These are phyloP conservation scores for Rhodocollybia butyracea DNA, from an alignment of 768 basidiomycete species.

Conservation along the genomic window DNA sequence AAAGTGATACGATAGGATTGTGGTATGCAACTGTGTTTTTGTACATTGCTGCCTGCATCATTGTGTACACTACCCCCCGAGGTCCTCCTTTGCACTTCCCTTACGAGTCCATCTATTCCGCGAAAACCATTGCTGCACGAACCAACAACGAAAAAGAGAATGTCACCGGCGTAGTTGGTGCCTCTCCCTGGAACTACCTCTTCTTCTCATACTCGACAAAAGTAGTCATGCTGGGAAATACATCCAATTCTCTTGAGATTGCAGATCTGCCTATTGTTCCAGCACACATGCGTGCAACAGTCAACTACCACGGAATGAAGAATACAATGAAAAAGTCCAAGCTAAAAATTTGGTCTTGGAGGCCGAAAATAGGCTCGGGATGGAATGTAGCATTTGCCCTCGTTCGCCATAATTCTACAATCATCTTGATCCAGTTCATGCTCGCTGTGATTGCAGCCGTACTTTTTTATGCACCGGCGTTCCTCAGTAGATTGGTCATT, in stretches of 20 bases:
- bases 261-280: conserved; percentile 86
- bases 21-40: conserved; percentile 54
- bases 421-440: conserved; percentile 37
- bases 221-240: conserved; percentile 82
- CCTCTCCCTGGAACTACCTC: conserved; percentile 58
- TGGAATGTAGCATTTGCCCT: conserved; percentile 63
- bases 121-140: conserved; percentile 56
- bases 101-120: conserved; percentile 68
- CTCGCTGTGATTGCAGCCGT: conserved; percentile 57
- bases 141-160: conserved; percentile 71
- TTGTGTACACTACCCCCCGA: conserved; percentile 54
- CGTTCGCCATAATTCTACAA: conserved; percentile 48
- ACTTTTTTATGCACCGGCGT: conserved; percentile 63
- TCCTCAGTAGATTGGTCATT: conserved; percentile 50
- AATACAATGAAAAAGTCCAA: conserved; percentile 46
- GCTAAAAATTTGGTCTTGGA: conserved; percentile 55
- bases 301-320: conserved; percentile 66
- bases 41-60: conserved; percentile 40
- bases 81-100: conserved; percentile 79
- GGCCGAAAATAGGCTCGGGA: conserved; percentile 57
- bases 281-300: conserved; percentile 62
- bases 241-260: conserved; percentile 71
- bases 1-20: conserved; percentile 22
- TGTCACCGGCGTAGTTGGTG: conserved; percentile 60
- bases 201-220: conserved; percentile 89